These are phyloP conservation scores for Luffa acutangula DNA, from an alignment of 306 rosid species.

Conservation along the genomic window DNA sequence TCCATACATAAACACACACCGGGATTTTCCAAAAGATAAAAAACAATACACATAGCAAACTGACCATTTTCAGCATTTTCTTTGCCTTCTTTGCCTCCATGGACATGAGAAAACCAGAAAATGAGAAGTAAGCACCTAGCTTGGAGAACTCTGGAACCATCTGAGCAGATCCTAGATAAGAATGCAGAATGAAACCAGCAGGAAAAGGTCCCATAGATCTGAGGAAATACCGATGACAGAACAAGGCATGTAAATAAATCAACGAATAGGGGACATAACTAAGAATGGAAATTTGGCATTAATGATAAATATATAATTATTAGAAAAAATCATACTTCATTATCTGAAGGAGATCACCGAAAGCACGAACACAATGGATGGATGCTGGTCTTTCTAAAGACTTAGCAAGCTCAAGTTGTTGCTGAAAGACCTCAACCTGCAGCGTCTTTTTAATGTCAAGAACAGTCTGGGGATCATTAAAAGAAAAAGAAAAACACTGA, in stretches of 20 bases:
- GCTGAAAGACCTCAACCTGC: constrained; percentile 64
- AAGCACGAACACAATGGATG: constrained; percentile 82
- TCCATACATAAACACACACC: neutral
- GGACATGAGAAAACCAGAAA: constrained; percentile 84
- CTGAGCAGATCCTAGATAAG: constrained; percentile 85
- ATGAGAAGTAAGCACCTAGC: constrained; percentile 82
- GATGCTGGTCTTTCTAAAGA: constrained; percentile 73
- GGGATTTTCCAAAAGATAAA: neutral
- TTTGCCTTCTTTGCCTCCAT: constrained; percentile 60
- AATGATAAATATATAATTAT: neutral
- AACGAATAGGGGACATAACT: neutral
- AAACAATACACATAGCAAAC: neutral
- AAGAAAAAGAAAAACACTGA: neutral
- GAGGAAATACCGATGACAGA: constrained; percentile 12
- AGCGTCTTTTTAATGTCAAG: neutral
- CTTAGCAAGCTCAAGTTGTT: constrained; percentile 76
- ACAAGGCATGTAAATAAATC: neutral
- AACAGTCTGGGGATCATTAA: neutral
- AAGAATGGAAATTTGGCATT: neutral
- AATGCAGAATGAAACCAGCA: constrained; percentile 84
- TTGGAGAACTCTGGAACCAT: constrained; percentile 81
- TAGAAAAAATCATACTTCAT: constrained; percentile 48
- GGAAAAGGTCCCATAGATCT: constrained; percentile 86
- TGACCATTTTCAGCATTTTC: constrained; percentile 64
- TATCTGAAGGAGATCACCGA: constrained; percentile 68